Evolutionary conservation across 768 basidiomycete genomes (phyloP).

Genomic region (Daedalea quercina): DNA sequence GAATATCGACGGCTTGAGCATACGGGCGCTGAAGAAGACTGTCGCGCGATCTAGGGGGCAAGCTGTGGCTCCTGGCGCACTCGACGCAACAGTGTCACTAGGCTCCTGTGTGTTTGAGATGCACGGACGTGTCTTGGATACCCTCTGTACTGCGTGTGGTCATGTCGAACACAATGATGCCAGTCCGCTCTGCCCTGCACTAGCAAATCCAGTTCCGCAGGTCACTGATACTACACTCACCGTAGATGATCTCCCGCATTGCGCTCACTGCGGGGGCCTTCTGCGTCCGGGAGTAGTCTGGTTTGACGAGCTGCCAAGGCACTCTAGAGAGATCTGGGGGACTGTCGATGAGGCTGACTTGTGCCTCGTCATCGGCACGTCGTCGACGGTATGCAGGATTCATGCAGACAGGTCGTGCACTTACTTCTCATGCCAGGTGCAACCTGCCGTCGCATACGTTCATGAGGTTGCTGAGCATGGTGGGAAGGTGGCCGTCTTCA

Average conservation of each 20-base stretch:
- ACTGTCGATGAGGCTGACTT: slow-evolving; percentile 25
- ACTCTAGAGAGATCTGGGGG: slow-evolving; percentile 21
- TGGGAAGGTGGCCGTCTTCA: slow-evolving; percentile 30
- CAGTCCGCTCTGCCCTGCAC: slow-evolving; percentile 12
- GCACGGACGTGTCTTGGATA: slow-evolving; percentile 52
- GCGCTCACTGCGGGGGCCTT: slow-evolving; percentile 24
- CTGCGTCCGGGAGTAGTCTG: slow-evolving; percentile 31
- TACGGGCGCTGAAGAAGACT: slow-evolving; percentile 27
- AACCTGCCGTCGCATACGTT: slow-evolving; percentile 27
- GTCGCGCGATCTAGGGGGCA: too few species aligned
- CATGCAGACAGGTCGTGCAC: not conserved
- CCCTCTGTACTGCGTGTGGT: slow-evolving; percentile 37
- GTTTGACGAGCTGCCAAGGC: slow-evolving; percentile 29
- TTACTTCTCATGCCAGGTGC: slow-evolving; percentile 17
- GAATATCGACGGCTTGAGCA: slow-evolving; percentile 49
- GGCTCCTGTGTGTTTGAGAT: slow-evolving; percentile 51
- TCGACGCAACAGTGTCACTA: not conserved
- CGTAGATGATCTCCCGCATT: slow-evolving; percentile 25
- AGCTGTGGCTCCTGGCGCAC: not conserved
- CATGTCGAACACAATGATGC: slow-evolving; percentile 31
- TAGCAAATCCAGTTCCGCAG: slow-evolving; percentile 12
- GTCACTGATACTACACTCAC: slow-evolving; percentile 23
- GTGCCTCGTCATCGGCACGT: slow-evolving; percentile 31
- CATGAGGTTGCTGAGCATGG: slow-evolving; percentile 19
- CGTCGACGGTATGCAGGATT: slow-evolving; percentile 19